These are phyloP conservation scores for Spatholobus suberectus DNA, from an alignment of 306 rosid genomes.

Conservation along the genomic window DNA sequence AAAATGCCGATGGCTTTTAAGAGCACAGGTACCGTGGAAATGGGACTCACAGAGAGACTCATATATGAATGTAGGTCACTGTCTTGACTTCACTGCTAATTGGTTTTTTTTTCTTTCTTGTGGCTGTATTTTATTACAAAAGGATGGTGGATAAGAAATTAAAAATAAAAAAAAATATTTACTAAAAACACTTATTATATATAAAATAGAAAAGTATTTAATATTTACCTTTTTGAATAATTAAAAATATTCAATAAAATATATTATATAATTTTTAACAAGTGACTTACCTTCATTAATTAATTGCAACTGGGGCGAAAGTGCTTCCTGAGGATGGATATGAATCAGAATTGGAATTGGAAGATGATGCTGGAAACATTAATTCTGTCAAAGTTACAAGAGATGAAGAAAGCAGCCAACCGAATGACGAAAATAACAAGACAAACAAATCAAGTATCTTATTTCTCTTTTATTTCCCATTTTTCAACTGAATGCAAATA, in stretches of 20 bases:
- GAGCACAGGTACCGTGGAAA: not conserved
- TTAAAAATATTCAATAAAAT: not conserved
- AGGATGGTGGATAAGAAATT: too few species aligned
- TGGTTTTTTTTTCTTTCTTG: not conserved
- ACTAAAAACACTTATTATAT: too few species aligned
- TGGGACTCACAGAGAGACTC: not conserved
- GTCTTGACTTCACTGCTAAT: too few species aligned
- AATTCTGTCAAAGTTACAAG: not conserved
- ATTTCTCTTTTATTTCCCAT: too few species aligned
- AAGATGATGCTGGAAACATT: too few species aligned
- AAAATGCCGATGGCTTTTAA: not conserved
- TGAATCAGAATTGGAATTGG: not conserved
- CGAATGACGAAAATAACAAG: too few species aligned
- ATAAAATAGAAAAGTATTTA: too few species aligned
- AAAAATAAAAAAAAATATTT: too few species aligned
- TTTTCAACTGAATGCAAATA: too few species aligned
- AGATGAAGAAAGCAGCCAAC: not conserved
- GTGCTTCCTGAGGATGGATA: not conserved
- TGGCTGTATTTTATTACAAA: too few species aligned
- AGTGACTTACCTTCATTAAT: not conserved
- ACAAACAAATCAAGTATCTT: too few species aligned
- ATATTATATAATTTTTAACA: not conserved
- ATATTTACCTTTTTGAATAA: too few species aligned
- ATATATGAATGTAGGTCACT: not conserved
- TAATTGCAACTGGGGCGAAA: not conserved